Evolutionary conservation across 2,329 filamentous ascomycete species (phyloP), one percentile per base, ranked within the genome.

Genomic region (Neobulgaria alba): DNA sequence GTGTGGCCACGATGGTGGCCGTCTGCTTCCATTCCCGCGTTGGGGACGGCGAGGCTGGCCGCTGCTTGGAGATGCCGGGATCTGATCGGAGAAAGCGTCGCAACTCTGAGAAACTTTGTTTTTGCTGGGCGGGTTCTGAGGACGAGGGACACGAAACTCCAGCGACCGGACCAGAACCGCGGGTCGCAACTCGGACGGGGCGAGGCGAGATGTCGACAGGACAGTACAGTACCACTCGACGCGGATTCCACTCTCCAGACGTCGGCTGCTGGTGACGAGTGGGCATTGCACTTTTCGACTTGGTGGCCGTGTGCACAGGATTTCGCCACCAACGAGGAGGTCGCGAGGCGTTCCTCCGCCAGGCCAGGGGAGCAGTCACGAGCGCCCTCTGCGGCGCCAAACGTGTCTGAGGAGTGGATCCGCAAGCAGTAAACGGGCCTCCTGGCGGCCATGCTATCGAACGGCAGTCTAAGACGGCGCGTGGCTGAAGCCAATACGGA

Each of bases 381-480:
- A 50, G 49, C 42, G 19, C 36, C 3, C 29, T 38, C 39, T 48
- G 47, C 23, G 47, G 49, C 47, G 47, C 47, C 48, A 48, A 50
- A 33, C 34, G 38, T 50, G 44, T 48, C 38, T 41, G 33, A 34
- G 26, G 14, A 38, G 46, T 47, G 38, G 42, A 47, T 38, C 41
- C 26, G 33, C 26, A 35, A 32, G 12, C 14, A 31, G 17, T n/a
- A 19, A 36, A 19, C 10, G n/a, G 29, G 38, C 33, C 33, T 40
- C 29, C 30, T 36, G 37, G 39, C 39, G 41, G 35, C 29, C 37
- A 33, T 21, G 23, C 30, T 35, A 31, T 32, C 35, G 5, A 10
- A 36, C 43, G 20, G 45, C 48, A 42, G 43, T 36, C 39, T 40
- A 45, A 39, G 14, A 33, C 30, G 30, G 18, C 30, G 14, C 33